phyloP scores from a whole-genome alignment of 106 monocot genomes.

The Acorus calamus region DNA sequence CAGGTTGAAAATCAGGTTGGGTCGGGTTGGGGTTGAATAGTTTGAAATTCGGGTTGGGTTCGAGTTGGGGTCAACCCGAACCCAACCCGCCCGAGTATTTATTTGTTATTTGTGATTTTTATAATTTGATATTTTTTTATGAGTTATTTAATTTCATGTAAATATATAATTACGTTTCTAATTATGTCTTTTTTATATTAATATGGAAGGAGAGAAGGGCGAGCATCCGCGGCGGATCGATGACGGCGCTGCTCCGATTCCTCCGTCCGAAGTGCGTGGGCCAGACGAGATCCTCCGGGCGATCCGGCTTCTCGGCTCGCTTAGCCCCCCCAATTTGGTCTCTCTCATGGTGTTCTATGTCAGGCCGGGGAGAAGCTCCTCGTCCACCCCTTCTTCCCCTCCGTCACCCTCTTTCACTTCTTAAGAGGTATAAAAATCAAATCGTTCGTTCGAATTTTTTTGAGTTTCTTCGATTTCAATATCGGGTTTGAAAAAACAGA shows the following conservation, averaged over 20 bases:
- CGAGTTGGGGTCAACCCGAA: no score
- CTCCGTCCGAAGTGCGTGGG: slow-evolving; percentile 53
- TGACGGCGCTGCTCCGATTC: slow-evolving; percentile 56
- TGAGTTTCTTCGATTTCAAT: neutral
- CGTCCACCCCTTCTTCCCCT: slow-evolving; percentile 63
- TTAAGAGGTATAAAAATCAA: slow-evolving; percentile 38
- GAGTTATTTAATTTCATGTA: no score
- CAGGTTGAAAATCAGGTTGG: no score
- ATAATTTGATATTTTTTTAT: no score
- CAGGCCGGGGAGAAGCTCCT: slow-evolving; percentile 94
- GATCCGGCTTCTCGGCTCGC: slow-evolving; percentile 35
- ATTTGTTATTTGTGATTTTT: no score
- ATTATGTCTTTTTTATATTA: no score
- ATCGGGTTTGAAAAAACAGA: slow-evolving; percentile 24
- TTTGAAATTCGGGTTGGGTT: no score
- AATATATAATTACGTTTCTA: no score
- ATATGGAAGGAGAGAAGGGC: no score
- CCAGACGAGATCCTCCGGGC: slow-evolving; percentile 37
- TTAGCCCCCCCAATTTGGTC: slow-evolving; percentile 72
- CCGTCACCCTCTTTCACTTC: slow-evolving; percentile 51
- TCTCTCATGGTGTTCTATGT: slow-evolving; percentile 71
- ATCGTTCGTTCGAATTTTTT: neutral
- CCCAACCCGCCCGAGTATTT: no score
- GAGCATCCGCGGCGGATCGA: slow-evolving; percentile 14
- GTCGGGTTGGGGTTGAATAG: no score